Conservation (phyloP, 1,284 basidiomycete species). For the Jaminaea rosea region DNA sequence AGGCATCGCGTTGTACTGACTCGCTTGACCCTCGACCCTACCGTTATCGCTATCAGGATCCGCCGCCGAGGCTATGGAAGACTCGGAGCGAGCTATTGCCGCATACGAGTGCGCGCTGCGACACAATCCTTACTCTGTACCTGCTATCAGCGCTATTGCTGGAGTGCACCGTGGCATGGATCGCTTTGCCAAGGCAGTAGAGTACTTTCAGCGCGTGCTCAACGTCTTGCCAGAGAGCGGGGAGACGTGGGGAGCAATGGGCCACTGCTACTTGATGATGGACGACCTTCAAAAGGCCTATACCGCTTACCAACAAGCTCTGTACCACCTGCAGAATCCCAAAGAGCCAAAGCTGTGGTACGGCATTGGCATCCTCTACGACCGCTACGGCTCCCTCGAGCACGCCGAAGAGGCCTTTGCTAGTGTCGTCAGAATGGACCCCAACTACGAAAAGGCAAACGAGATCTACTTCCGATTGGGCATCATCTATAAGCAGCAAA, state of each 20-base stretch:
- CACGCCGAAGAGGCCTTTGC: conserved; percentile 98
- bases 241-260: conserved; percentile 50
- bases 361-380: conserved; percentile 96
- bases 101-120: conserved; percentile 42
- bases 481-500: conserved; percentile 98
- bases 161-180: conserved; percentile 41
- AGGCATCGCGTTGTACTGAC: background rate
- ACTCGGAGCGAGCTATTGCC: conserved; percentile 38
- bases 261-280: conserved; percentile 97
- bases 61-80: conserved; percentile 43
- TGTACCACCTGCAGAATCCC: conserved; percentile 89
- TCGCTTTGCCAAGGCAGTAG: conserved; percentile 63
- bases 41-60: conserved; percentile 11
- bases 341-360: conserved; percentile 99
- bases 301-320: conserved; percentile 93
- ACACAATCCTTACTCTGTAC: conserved; percentile 43
- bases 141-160: conserved; percentile 43
- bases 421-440: conserved; percentile 91
- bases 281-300: conserved; percentile 98
- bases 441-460: conserved; percentile 94
- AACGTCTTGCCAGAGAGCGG: conserved; percentile 53
- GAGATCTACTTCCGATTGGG: conserved; percentile 96
- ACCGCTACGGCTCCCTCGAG: conserved; percentile 93
- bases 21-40: background rate
- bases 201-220: conserved; percentile 85